Conservation (phyloP, 441 rosid genomes). For the Pelargonium cotyledonis region DNA sequence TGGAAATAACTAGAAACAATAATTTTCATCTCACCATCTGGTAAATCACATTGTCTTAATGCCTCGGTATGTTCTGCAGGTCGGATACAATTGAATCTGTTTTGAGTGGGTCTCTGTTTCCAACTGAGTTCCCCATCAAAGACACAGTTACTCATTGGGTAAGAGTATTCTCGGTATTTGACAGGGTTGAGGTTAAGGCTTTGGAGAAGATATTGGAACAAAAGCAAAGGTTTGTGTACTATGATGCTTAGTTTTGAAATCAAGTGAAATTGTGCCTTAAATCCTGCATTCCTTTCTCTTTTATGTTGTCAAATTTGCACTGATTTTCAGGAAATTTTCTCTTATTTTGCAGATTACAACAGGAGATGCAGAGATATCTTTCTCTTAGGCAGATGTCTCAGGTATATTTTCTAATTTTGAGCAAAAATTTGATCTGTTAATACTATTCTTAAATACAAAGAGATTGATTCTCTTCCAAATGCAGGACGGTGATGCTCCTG, state of each 20-base stretch:
- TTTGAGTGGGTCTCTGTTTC: constrained; percentile 66
- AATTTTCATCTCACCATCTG: background rate
- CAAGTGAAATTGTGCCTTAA: constrained; percentile 18
- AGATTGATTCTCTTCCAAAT: constrained; percentile 25
- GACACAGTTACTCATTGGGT: constrained; percentile 76
- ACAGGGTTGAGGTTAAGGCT: constrained; percentile 86
- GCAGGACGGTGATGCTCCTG: constrained; percentile 82
- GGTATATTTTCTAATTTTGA: constrained; percentile 37
- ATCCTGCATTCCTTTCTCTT: constrained; percentile 15
- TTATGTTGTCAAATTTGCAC: constrained; percentile 30
- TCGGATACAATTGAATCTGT: constrained; percentile 81
- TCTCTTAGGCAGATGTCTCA: constrained; percentile 75
- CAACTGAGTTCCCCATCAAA: constrained; percentile 51
- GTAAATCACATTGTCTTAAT: constrained; percentile 15
- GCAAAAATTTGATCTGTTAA: constrained; percentile 15
- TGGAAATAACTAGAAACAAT: background rate
- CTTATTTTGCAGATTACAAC: constrained; percentile 85
- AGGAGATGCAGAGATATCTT: constrained; percentile 91
- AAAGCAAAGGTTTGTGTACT: constrained; percentile 68
- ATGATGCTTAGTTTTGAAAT: constrained; percentile 25
- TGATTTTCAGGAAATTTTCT: constrained; percentile 37
- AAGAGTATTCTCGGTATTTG: constrained; percentile 68
- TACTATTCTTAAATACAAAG: constrained; percentile 12
- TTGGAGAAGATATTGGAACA: constrained; percentile 94
- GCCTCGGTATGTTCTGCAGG: constrained; percentile 51